Evolutionary conservation across 2,329 filamentous ascomycete genomes (phyloP), one percentile per base, ranked within the genome.

Genomic region (Chalara sp.): DNA sequence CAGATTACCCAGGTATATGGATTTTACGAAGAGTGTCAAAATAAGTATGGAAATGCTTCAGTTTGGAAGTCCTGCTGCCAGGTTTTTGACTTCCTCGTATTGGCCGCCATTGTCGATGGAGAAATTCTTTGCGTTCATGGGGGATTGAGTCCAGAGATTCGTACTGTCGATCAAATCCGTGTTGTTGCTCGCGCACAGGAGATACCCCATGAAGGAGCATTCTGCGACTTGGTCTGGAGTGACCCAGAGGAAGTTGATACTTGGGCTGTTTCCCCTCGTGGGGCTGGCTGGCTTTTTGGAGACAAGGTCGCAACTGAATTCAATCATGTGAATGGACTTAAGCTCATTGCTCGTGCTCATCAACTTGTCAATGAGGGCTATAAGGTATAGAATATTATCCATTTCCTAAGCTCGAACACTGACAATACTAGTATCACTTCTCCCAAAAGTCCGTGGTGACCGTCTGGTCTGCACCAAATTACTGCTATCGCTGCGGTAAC

Each of bases 361-460:
- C 84, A 89, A 64, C 73, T 89, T 28, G 85, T 88, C 56, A 87
- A 88, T 60, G 84, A 89, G 68, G 84, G 84, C 52, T 89, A 86
- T 73, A 88, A 88, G 67, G 76, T 76, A 67, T 52, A 63, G 33
- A 32, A 32, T 47, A 28, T 13, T 31, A 28, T 29, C n/a, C 42
- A 6, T 6, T 44, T 40, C 10, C 33, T 35, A 6, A 32, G 6
- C 29, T 44, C 40, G 13, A 41, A 41, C 13, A 31, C 39, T 50
- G 11, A 50, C 55, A 13, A 65, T 72, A 72, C 55, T 32, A 89
- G 81, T 97, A 95, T 68, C 92, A 97, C 67, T 97, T 97, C 71
- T 79, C 86, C 49, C 88, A 96, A 67, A 92, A 93, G 71, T 95
- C 95, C 10, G 91, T 96, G 41, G 91, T 96, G 13, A 87, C 83